Evolutionary conservation across 257 asterid species (phyloP), one percentile per base, ranked within the genome.

Genomic region (Leonotis leonurus): DNA sequence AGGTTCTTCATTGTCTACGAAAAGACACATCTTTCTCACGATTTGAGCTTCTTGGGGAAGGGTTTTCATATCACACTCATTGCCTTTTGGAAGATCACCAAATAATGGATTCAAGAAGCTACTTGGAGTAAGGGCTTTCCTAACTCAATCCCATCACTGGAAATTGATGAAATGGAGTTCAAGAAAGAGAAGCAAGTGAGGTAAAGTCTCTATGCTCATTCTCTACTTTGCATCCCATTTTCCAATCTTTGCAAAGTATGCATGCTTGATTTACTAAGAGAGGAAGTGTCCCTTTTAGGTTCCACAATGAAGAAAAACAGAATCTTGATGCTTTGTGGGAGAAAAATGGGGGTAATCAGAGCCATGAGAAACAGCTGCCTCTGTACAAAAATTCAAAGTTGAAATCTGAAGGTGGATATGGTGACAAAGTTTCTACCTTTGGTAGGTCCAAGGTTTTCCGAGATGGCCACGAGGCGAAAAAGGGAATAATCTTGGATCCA

Each of bases 381-480:
- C 9, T 60, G 37, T 66, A 55, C 58, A 80, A 64, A 39, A 73
- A 50, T 58, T 59, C 83, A 36, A 53, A 56, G 37, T 32, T 71
- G 70, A 80, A 81, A 78, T 17, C 65, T 43, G 96, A 75, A 54
- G 80, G 75, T 61, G 81, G 80, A 32, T 70, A 58, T 41, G 49
- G 60, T 32, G 83, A 78, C 22, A 80, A 63, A 32, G 33, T 51
- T 62, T 80, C 83, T 8, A 79, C 62, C 45, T 81, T 79, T 65
- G 94, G 90, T 5, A 77, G 79, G 72, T 77, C 78, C 37, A 87
- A 78, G 74, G 83, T 85, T 45, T 85, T 77, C 55, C 92, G 85
- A 44, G 95, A 84, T 65, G 87, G 82, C 4, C 70, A 71, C 33
- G 86, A 80, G 49, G 72, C 78, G 20, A 74, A 68, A 37, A 79